Conservation (phyloP, 345 rosid genomes). For the Conringia planisiliqua region DNA sequence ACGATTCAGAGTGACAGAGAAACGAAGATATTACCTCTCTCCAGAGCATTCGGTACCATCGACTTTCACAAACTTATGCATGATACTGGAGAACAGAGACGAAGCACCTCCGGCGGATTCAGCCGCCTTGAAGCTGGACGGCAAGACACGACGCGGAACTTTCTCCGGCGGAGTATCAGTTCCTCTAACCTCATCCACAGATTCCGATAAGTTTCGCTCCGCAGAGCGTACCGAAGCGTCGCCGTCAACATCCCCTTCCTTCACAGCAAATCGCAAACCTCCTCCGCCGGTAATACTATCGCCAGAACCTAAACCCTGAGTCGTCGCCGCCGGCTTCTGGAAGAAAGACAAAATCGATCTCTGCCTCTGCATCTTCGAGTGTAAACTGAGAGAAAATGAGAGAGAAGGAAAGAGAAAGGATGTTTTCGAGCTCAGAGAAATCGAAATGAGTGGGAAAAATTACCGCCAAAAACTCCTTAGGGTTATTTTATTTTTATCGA, state of each 20-base stretch:
- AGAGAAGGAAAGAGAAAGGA: background rate
- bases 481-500: background rate
- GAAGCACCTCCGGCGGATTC: slow-evolving; percentile 45
- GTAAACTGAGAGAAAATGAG: background rate
- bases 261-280: slow-evolving; percentile 20
- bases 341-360: slow-evolving; percentile 71
- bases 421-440: background rate
- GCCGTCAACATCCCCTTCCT: slow-evolving; percentile 22
- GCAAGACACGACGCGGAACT: slow-evolving; percentile 66
- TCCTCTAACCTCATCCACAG: slow-evolving; percentile 52
- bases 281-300: slow-evolving; percentile 14
- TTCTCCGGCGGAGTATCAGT: slow-evolving; percentile 94
- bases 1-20: background rate
- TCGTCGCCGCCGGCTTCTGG: slow-evolving; percentile 52
- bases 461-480: slow-evolving; percentile 44
- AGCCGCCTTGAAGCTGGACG: slow-evolving; percentile 32
- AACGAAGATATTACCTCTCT: slow-evolving; percentile 40
- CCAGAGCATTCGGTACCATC: slow-evolving; percentile 39
- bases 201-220: slow-evolving; percentile 22
- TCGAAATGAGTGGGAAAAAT: slow-evolving; percentile 12
- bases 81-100: slow-evolving; percentile 69
- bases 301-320: slow-evolving; percentile 27
- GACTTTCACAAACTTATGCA: slow-evolving; percentile 82
- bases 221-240: slow-evolving; percentile 6
- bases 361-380: slow-evolving; percentile 71